Conservation (phyloP, 2,329 filamentous ascomycete species). For the Alternaria ventricosa region DNA sequence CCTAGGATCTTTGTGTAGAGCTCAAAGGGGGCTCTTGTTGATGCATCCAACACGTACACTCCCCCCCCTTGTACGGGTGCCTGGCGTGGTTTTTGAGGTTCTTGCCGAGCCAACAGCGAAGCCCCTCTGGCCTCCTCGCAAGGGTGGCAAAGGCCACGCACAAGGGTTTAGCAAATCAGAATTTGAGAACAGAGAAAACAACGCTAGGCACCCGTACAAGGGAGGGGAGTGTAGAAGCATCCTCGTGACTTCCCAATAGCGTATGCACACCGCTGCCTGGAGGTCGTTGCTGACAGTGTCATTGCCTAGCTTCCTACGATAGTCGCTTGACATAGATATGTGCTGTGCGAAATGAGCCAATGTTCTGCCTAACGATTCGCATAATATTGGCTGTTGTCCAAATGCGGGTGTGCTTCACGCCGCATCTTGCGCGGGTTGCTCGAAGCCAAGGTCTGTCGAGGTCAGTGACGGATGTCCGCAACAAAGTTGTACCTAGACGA, state of each 20-base stretch:
- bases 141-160: no score
- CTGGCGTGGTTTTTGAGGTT: no score
- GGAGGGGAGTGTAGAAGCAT: neutral
- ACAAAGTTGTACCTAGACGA: neutral
- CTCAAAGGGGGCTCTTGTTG: neutral
- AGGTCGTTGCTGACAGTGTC: neutral
- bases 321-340: neutral
- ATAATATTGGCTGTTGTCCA: neutral
- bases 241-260: neutral
- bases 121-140: no score
- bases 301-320: no score
- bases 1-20: neutral
- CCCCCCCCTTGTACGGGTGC: no score
- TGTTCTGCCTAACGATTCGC: neutral
- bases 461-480: neutral
- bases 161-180: no score
- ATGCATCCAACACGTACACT: neutral
- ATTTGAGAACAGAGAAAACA: no score
- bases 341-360: neutral
- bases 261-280: neutral
- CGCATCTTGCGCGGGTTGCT: neutral
- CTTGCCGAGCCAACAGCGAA: no score
- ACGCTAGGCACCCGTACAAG: no score
- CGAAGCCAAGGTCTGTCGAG: neutral
- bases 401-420: neutral